Base-by-base conservation (phyloP, 1,284 basidiomycete species). In the Microbotryum violaceum region DNA sequence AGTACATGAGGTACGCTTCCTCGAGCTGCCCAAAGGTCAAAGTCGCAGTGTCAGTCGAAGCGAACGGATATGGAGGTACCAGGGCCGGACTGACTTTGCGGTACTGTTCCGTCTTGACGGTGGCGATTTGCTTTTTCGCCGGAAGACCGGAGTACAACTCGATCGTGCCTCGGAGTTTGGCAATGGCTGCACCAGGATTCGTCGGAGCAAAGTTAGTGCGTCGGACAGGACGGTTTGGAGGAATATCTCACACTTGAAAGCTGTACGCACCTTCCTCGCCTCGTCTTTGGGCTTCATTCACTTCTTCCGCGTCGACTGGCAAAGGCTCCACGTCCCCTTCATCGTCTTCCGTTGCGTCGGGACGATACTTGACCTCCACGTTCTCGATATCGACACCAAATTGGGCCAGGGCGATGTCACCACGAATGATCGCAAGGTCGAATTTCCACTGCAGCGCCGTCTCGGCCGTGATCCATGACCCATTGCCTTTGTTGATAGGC, bases 331-430 rank as follows among this genome's bases (percentile, higher is more conserved):
- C 66, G 27, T 67, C 63, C 6, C 62, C 61, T 16, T 56, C 61
- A 3, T 12, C 54, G 10, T 57, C 62, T 2, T 49, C 58, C 6
- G 49, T 53, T 0, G 42, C 54, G 20, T 56, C 45, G 0, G 62
- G 57, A 12, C 62, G 61, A 49, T 57, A 67, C 57, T 57, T 55
- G 2, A 49, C 54, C 58, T 67, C 66, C 45, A 67, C 54, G 8
- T 10, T 46, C 21, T 65, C 66, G 42, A 60, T 63, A 23, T 46
- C 27, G 27, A 62, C 27, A 37, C 62, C 42, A 37, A 67, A 67
- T 23, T 7, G 12, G 4, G 53, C 62, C 25, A 62, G 56, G 5
- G 44, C 4, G 4, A 44, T 56, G 21, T 67, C 65, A 33, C 58
- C 66, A 1, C 12, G 16, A 14, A 64, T 21, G 25, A 57, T 52